Evolutionary conservation across 805 yeast species (phyloP).

Genomic region (Hanseniaspora guilliermondii): DNA sequence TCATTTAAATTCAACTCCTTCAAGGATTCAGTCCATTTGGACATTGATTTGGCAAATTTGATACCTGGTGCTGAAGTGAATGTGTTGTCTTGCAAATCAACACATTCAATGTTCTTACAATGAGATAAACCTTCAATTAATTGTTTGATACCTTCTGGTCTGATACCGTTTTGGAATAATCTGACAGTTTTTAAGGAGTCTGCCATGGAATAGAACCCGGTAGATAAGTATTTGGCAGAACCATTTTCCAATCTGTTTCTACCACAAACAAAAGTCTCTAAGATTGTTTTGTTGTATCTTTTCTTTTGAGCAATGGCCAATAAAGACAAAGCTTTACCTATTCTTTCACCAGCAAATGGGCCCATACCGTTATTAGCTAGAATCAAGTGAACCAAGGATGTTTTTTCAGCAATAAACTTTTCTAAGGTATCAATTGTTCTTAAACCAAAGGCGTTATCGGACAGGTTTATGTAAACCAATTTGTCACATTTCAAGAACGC

Average conservation of each 20-base stretch:
- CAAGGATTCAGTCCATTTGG: slow-evolving; percentile 49
- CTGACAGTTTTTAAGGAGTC: slow-evolving; percentile 55
- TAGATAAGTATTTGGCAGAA: slow-evolving; percentile 69
- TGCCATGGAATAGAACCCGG: slow-evolving; percentile 71
- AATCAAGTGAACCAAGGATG: slow-evolving; percentile 71
- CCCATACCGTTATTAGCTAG: slow-evolving; percentile 96
- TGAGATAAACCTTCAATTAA: slow-evolving; percentile 57
- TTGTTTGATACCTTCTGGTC: slow-evolving; percentile 82
- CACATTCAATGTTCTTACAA: slow-evolving; percentile 46
- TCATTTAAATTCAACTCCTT: slow-evolving; percentile 78
- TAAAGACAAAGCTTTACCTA: slow-evolving; percentile 71
- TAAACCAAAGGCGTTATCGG: slow-evolving; percentile 95
- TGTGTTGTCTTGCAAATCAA: slow-evolving; percentile 93
- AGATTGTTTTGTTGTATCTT: slow-evolving; percentile 33
- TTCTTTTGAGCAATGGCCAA: slow-evolving; percentile 51
- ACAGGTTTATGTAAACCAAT: slow-evolving; percentile 61
- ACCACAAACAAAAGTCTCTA: slow-evolving; percentile 88
- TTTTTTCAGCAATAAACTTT: slow-evolving; percentile 58
- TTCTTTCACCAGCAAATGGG: slow-evolving; percentile 90
- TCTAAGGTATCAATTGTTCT: slow-evolving; percentile 88
- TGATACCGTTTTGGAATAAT: slow-evolving; percentile 90
- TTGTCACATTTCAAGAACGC: slow-evolving; percentile 58
- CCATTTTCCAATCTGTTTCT: slow-evolving; percentile 96
- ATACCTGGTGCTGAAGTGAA: slow-evolving; percentile 59
- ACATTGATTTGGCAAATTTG: slow-evolving; percentile 49